These are phyloP conservation scores for Aspergillus brunneoviolaceus DNA, from an alignment of 2,329 filamentous ascomycete species.

Conservation along the genomic window DNA sequence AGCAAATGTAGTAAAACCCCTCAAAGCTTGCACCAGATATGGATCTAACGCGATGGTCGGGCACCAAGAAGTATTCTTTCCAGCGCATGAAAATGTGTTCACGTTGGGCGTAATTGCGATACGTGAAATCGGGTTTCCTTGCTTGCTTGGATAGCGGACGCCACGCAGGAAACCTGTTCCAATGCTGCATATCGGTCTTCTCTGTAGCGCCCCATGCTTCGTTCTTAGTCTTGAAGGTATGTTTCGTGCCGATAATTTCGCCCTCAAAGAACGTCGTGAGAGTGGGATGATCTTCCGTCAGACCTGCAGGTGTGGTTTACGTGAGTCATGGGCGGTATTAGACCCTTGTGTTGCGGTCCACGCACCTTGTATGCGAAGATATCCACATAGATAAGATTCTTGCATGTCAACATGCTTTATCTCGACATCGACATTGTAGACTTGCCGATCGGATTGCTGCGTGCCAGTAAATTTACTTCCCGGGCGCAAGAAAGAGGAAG, in stretches of 20 bases:
- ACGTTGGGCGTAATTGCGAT: constrained; percentile 70
- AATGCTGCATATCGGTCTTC: constrained; percentile 89
- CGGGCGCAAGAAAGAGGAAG: constrained; percentile 80
- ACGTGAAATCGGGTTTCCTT: constrained; percentile 58
- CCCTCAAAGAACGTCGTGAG: constrained; percentile 97
- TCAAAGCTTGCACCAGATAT: constrained; percentile 96
- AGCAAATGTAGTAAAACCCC: constrained; percentile 98
- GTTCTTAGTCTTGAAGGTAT: constrained; percentile 89
- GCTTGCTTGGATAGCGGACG: constrained; percentile 69
- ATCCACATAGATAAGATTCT: constrained; percentile 92
- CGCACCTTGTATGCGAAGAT: constrained; percentile 88
- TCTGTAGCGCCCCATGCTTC: constrained; percentile 87
- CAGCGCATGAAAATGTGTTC: constrained; percentile 98
- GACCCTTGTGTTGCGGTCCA: constrained; percentile 11
- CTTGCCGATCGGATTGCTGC: constrained; percentile 87
- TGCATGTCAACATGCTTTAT: constrained; percentile 94
- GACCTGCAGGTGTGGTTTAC: constrained; percentile 54
- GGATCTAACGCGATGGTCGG: constrained; percentile 85
- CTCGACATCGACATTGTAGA: constrained; percentile 94
- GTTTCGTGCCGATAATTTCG: constrained; percentile 93
- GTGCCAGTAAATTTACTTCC: constrained; percentile 88
- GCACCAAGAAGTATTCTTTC: constrained; percentile 98
- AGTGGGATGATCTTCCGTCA: constrained; percentile 95
- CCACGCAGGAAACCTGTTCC: constrained; percentile 87
- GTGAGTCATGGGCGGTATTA: background rate